A percentile compares a stretch with the other conserved stretches of the same genome.
phyloP scores from a whole-genome alignment of 2,329 filamentous ascomycete species.

The Ophiostoma quercus region DNA sequence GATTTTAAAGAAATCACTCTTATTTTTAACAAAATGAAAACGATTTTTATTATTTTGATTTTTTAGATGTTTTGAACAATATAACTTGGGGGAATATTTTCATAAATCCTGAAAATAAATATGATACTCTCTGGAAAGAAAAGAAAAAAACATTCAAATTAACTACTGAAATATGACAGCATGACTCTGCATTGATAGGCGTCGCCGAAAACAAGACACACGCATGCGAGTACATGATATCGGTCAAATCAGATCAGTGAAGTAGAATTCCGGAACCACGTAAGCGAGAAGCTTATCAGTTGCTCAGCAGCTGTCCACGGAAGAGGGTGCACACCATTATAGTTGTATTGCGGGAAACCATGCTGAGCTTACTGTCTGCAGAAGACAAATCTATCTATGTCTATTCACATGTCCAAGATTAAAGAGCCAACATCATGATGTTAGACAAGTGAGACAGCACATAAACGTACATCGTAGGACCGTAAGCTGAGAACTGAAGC shows the following conservation, averaged over 20 bases:
- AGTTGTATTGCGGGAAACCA: background rate
- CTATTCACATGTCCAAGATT: background rate
- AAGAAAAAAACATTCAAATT: too few species aligned
- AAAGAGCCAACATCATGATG: background rate
- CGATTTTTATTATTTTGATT: too few species aligned
- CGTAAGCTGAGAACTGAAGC: background rate
- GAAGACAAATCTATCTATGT: background rate
- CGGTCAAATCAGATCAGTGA: background rate
- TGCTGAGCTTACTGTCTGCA: background rate
- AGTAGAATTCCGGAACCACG: background rate
- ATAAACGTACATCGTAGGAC: too few species aligned
- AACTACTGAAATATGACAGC: background rate
- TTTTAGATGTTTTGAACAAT: too few species aligned
- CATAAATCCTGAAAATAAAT: too few species aligned
- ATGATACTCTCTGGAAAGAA: too few species aligned
- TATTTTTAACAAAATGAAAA: too few species aligned
- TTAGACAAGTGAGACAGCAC: background rate
- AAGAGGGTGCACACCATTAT: background rate
- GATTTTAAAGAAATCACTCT: too few species aligned
- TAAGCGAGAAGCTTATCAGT: slow-evolving; percentile 2
- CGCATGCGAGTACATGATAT: background rate
- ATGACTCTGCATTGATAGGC: background rate
- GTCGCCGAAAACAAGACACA: background rate
- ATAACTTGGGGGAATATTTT: too few species aligned
- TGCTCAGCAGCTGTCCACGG: background rate